Conservation (phyloP, 1,284 basidiomycete genomes). For the Calocybe gambosa region DNA sequence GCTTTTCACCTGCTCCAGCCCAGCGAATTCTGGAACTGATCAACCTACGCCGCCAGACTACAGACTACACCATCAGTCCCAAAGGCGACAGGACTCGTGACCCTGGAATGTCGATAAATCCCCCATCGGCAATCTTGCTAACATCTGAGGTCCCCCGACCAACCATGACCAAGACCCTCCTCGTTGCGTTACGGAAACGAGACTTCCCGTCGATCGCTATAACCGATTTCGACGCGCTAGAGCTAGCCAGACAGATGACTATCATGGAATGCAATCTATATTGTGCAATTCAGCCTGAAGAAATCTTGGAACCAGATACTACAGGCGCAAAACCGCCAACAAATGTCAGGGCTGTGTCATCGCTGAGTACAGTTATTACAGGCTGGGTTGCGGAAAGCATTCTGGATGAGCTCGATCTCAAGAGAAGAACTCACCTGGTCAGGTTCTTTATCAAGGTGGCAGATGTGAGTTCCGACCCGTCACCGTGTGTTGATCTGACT, state of each 20-base stretch:
- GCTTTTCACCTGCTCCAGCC: conserved; percentile 63
- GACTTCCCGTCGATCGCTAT: conserved; percentile 60
- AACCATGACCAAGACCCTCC: conserved; percentile 77
- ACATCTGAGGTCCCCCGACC: conserved; percentile 70
- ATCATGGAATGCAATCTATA: conserved; percentile 90
- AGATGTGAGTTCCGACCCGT: conserved; percentile 56
- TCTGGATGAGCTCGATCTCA: conserved; percentile 82
- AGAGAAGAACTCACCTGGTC: conserved; percentile 78
- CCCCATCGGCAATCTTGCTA: conserved; percentile 40
- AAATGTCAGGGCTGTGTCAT: conserved; percentile 80
- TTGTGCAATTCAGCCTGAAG: conserved; percentile 79
- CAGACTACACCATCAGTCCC: conserved; percentile 41
- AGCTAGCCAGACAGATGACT: conserved; percentile 93
- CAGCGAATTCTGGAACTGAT: conserved; percentile 74
- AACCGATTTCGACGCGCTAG: conserved; percentile 90
- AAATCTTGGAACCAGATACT: conserved; percentile 78
- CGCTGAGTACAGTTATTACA: conserved; percentile 87
- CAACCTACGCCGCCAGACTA: conserved; percentile 41
- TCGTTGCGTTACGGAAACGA: conserved; percentile 54
- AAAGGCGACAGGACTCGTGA: conserved; percentile 59
- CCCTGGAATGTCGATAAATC: conserved; percentile 64
- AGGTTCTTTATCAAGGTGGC: conserved; percentile 97
- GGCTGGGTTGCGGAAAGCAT: conserved; percentile 96
- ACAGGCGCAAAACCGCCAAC: conserved; percentile 59
- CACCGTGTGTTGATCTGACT: conserved; percentile 15